Conservation (phyloP, 202 grass and related monocot species). For the Thinopyrum obtusiflorum region DNA sequence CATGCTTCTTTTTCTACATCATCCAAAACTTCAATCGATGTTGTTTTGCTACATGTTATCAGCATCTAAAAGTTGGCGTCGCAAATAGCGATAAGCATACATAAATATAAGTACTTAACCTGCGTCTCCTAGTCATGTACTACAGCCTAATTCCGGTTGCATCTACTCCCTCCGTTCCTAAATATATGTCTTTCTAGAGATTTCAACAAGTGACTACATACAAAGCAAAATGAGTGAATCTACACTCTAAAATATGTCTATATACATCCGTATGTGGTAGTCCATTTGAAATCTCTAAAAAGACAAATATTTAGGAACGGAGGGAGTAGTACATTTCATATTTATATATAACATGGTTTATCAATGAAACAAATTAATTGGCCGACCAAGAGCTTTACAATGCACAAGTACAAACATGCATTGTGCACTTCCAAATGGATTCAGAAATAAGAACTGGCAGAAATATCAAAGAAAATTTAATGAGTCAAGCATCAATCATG, state of each 20-base stretch:
- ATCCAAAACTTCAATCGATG: background rate
- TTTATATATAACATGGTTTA: background rate
- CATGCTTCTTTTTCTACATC: background rate
- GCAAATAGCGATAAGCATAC: background rate
- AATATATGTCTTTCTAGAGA: too few species aligned
- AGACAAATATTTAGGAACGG: too few species aligned
- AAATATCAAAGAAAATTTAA: background rate
- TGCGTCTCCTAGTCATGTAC: background rate
- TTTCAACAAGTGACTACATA: too few species aligned
- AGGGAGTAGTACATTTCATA: background rate
- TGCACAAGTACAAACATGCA: background rate
- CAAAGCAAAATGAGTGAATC: too few species aligned
- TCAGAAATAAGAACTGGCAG: background rate
- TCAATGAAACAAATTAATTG: background rate
- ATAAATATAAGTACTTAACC: background rate
- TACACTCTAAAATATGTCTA: too few species aligned
- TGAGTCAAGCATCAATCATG: background rate
- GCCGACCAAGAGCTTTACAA: background rate
- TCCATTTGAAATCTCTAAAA: too few species aligned
- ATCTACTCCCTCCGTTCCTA: background rate
- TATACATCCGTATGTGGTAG: too few species aligned
- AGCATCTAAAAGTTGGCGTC: background rate
- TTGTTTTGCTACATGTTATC: background rate
- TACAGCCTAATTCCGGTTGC: background rate
- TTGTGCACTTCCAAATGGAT: background rate